These are phyloP conservation scores for Ustilago shanxiensis DNA, from an alignment of 1,284 basidiomycete species.

Conservation along the genomic window DNA sequence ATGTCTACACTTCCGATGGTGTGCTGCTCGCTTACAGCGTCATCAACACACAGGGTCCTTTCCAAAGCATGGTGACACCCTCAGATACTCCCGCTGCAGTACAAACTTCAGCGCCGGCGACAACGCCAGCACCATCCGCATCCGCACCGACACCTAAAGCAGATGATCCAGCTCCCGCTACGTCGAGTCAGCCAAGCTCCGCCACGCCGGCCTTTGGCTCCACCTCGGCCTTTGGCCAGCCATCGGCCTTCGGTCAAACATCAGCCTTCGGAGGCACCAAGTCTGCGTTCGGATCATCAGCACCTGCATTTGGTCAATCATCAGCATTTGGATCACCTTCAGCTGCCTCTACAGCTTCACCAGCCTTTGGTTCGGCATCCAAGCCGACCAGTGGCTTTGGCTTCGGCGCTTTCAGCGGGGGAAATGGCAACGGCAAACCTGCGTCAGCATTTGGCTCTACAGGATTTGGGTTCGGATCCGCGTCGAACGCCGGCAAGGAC, in stretches of 20 bases:
- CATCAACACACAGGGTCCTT: constrained; percentile 74
- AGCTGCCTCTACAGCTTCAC: constrained; percentile 11
- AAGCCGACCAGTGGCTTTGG: constrained; percentile 45
- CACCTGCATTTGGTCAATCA: constrained; percentile 46
- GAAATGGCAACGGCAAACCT: constrained; percentile 26
- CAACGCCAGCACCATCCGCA: constrained; percentile 15
- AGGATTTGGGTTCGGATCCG: constrained; percentile 39
- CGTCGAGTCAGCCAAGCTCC: constrained; percentile 12
- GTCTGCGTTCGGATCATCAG: constrained; percentile 50
- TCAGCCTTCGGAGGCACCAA: constrained; percentile 35
- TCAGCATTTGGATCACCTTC: constrained; percentile 42
- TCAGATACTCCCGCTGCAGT: constrained; percentile 12
- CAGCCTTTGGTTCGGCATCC: constrained; percentile 42
- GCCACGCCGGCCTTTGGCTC: constrained; percentile 29
- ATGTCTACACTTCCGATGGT: constrained; percentile 83
- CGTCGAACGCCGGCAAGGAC: constrained; percentile 27
- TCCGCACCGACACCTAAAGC: constrained; percentile 11
- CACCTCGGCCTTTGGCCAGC: constrained; percentile 40
- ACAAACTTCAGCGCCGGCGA: constrained; percentile 6
- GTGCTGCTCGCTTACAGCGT: constrained; percentile 82
- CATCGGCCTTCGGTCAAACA: constrained; percentile 35
- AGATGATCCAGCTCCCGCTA: constrained; percentile 15
- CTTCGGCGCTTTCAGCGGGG: constrained; percentile 49
- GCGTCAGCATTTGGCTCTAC: constrained; percentile 50
- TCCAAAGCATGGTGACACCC: constrained; percentile 70